These are phyloP conservation scores for Pontederia paniculata DNA, from an alignment of 176 grass and related monocot genomes.

Conservation along the genomic window DNA sequence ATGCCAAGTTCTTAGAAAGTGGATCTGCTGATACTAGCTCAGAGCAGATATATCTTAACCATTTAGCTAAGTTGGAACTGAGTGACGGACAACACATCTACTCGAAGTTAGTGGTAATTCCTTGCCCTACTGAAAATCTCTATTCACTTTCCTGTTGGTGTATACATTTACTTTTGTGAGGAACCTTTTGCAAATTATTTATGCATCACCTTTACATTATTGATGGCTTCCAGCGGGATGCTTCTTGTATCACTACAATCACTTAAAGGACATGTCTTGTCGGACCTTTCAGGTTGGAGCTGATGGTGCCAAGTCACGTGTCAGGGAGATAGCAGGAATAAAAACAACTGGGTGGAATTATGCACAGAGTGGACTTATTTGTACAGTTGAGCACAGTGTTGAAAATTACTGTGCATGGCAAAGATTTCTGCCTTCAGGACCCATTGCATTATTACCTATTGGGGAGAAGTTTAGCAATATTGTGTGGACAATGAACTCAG, in stretches of 20 bases:
- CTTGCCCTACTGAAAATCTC: conserved; percentile 11
- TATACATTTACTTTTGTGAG: not conserved
- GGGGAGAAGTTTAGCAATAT: conserved; percentile 87
- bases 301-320: conserved; percentile 77
- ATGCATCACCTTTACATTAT: not conserved
- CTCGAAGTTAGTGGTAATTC: conserved; percentile 89
- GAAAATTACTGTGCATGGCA: conserved; percentile 78
- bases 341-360: conserved; percentile 83
- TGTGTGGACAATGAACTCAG: conserved; percentile 95
- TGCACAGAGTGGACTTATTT: conserved; percentile 69
- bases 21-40: conserved; percentile 11
- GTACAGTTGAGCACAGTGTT: conserved; percentile 60
- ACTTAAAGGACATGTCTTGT: not conserved
- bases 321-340: conserved; percentile 70
- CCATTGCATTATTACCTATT: conserved; percentile 74
- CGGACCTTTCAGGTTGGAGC: conserved; percentile 53
- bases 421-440: conserved; percentile 90
- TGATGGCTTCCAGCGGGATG: conserved; percentile 4
- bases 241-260: not conserved
- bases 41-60: conserved; percentile 30
- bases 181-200: not conserved
- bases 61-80: conserved; percentile 65
- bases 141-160: not conserved
- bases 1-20: conserved; percentile 19
- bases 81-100: conserved; percentile 60